Evolutionary conservation across 129 eudicot genomes (phyloP).

Genomic region (Chrysanthemum lavandulifolium): DNA sequence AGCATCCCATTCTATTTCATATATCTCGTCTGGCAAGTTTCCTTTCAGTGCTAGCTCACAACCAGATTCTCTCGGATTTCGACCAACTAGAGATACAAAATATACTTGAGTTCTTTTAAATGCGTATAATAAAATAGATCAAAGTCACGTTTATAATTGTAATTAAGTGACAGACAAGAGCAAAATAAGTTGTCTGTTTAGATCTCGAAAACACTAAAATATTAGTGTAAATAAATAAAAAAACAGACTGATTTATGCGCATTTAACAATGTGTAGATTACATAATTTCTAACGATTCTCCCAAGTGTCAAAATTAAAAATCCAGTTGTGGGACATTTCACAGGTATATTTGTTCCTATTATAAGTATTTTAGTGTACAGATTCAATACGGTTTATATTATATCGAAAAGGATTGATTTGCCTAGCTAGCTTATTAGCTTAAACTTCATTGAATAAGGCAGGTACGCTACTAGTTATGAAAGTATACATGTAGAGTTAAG

Average conservation of each 20-base stretch:
- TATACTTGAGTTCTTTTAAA: too few species aligned
- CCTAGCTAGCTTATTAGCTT: not conserved
- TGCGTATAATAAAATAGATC: not conserved
- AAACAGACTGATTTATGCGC: not conserved
- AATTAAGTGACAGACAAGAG: not conserved
- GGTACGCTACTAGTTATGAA: too few species aligned
- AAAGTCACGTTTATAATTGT: not conserved
- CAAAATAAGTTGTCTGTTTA: too few species aligned
- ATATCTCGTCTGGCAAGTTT: conserved; percentile 53
- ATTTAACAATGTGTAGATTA: not conserved
- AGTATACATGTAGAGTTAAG: too few species aligned
- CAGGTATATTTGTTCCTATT: too few species aligned
- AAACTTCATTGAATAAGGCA: too few species aligned
- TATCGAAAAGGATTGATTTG: too few species aligned
- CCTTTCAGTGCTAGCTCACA: conserved; percentile 57
- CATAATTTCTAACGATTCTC: not conserved
- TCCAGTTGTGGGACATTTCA: not conserved
- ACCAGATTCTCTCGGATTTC: conserved; percentile 56
- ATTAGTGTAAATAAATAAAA: too few species aligned
- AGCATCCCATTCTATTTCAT: conserved; percentile 78
- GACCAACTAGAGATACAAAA: conserved; percentile 14
- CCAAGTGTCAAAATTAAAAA: not conserved
- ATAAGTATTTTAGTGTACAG: too few species aligned
- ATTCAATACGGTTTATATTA: too few species aligned
- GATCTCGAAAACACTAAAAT: too few species aligned